Evolutionary conservation across 2,329 filamentous ascomycete genomes (phyloP).

Genomic region (Cercospora beticola): DNA sequence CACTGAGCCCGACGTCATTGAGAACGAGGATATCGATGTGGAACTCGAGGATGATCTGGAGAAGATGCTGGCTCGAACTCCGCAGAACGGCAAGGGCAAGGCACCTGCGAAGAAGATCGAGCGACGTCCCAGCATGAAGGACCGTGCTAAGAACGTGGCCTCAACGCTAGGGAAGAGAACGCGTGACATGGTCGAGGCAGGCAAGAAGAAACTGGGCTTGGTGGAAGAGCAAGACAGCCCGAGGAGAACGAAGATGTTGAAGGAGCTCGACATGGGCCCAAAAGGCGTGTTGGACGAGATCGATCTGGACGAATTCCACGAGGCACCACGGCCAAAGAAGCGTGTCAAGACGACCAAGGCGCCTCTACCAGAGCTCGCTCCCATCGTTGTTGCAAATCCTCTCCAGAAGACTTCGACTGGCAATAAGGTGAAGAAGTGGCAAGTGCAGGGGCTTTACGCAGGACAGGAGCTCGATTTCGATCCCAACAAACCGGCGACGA

Average conservation of each 20-base stretch:
- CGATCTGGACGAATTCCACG: constrained; percentile 32
- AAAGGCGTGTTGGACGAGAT: constrained; percentile 37
- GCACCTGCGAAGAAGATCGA: constrained; percentile 23
- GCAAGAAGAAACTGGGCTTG: constrained; percentile 38
- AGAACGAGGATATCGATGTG: constrained; percentile 46
- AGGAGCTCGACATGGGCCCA: constrained; percentile 36
- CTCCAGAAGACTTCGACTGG: constrained; percentile 32
- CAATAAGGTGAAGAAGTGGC: constrained; percentile 69
- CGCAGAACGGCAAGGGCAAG: constrained; percentile 15
- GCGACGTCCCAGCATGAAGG: constrained; percentile 33
- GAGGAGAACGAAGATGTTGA: constrained; percentile 30
- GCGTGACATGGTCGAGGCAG: constrained; percentile 40
- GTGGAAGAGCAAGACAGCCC: constrained; percentile 26
- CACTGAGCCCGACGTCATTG: constrained; percentile 23
- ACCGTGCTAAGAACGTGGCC: constrained; percentile 35
- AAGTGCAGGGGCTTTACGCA: constrained; percentile 79
- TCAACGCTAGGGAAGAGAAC: constrained; percentile 40
- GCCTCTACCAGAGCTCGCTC: constrained; percentile 27
- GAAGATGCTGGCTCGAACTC: constrained; percentile 18
- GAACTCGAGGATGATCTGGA: constrained; percentile 47
- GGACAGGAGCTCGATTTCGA: constrained; percentile 65
- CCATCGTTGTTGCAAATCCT: constrained; percentile 26
- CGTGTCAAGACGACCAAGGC: constrained; percentile 29
- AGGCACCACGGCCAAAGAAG: constrained; percentile 31
- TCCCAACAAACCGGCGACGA: constrained; percentile 41